phyloP scores from a whole-genome alignment of 768 basidiomycete species.

The Phaeolepiota aurea region DNA sequence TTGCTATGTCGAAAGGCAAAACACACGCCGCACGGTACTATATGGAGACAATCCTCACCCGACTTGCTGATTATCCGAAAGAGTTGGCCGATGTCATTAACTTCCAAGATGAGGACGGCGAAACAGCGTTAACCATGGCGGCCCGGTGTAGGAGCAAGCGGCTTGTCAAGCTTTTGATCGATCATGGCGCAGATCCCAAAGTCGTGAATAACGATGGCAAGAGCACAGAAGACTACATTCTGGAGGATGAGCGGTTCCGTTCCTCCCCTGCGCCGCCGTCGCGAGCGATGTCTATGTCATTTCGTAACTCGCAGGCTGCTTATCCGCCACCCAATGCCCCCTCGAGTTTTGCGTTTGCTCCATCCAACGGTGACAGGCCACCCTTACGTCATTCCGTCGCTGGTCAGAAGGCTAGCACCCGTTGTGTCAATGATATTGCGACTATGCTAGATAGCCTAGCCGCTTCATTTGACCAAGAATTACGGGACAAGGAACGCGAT shows the following conservation, averaged over 20 bases:
- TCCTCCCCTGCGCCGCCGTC: conserved; percentile 80
- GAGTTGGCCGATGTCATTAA: conserved; percentile 98
- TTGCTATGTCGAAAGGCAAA: conserved; percentile 96
- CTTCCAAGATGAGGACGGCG: conserved; percentile 98
- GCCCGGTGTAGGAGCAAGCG: conserved; percentile 93
- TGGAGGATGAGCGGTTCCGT: conserved; percentile 96
- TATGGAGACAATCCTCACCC: conserved; percentile 89
- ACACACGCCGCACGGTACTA: conserved; percentile 97
- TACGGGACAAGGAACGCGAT: conserved; percentile 87
- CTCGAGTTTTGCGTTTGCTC: conserved; percentile 33
- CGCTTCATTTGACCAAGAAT: conserved; percentile 83
- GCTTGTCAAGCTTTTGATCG: conserved; percentile 89
- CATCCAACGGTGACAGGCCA: conserved; percentile 52
- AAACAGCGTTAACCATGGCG: conserved; percentile 94
- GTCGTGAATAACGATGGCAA: conserved; percentile 92
- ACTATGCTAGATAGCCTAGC: conserved; percentile 85
- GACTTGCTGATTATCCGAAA: conserved; percentile 88
- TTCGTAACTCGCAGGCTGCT: conserved; percentile 60
- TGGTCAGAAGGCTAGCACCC: conserved; percentile 80
- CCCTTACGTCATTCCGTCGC: conserved; percentile 80
- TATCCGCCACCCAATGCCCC: conserved; percentile 38
- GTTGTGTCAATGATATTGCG: conserved; percentile 78
- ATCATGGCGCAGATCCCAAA: conserved; percentile 95
- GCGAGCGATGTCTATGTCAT: conserved; percentile 58
- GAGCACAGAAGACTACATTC: conserved; percentile 95